These are phyloP conservation scores for Phytophthora meadii DNA, from an alignment of 352 stramenopile species.

Conservation along the genomic window DNA sequence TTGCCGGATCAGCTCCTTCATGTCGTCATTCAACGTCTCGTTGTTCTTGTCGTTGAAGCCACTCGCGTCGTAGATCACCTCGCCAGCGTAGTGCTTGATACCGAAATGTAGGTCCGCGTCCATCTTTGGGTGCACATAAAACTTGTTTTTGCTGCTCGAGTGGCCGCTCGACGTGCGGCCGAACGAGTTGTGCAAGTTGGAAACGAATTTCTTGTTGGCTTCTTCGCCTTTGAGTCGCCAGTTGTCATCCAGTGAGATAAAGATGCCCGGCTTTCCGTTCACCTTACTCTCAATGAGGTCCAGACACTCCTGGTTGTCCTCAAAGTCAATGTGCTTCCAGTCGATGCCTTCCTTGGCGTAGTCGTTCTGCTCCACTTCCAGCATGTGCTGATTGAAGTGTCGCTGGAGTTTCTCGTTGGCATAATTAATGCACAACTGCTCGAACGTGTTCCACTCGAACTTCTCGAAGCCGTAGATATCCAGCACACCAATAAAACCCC, in stretches of 20 bases:
- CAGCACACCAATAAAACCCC: slow-evolving; percentile 94
- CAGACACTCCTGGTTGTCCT: slow-evolving; percentile 94
- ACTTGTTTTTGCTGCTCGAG: slow-evolving; percentile 81
- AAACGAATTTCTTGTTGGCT: slow-evolving; percentile 92
- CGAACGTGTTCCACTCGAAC: slow-evolving; percentile 96
- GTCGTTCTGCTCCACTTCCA: slow-evolving; percentile 97
- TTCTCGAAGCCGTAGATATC: slow-evolving; percentile 99
- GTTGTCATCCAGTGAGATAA: slow-evolving; percentile 96
- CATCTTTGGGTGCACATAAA: slow-evolving; percentile 92
- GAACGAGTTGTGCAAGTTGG: slow-evolving; percentile 87
- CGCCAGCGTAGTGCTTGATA: slow-evolving; percentile 92
- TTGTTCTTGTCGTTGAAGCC: slow-evolving; percentile 99
- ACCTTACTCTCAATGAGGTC: slow-evolving; percentile 94
- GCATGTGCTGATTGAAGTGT: slow-evolving; percentile 96
- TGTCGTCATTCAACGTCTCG: slow-evolving; percentile 95
- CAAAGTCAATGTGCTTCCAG: slow-evolving; percentile 93
- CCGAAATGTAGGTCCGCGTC: slow-evolving; percentile 89
- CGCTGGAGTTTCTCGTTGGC: slow-evolving; percentile 96
- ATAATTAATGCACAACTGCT: slow-evolving; percentile 98
- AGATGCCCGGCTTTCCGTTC: slow-evolving; percentile 91
- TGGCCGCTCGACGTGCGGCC: slow-evolving; percentile 66
- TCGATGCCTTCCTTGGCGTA: slow-evolving; percentile 97
- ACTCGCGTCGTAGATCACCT: slow-evolving; percentile 97
- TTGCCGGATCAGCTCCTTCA: slow-evolving; percentile 93
- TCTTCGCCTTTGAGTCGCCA: slow-evolving; percentile 95